Evolutionary conservation across 805 yeast genomes (phyloP).

Genomic region (Pichia insulana): DNA sequence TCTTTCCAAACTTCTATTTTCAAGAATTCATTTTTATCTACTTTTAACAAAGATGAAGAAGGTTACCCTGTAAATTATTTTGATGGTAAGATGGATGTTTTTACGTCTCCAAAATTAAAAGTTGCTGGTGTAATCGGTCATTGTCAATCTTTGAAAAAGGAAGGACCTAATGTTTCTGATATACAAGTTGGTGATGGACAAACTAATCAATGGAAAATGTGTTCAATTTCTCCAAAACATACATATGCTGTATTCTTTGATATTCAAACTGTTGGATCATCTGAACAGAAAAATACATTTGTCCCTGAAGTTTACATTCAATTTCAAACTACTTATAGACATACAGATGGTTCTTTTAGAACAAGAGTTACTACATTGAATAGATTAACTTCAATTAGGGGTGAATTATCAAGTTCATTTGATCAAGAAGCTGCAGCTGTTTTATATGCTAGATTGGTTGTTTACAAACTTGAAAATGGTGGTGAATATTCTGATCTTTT

Average conservation of each 20-base stretch:
- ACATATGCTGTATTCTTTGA: slow-evolving; percentile 88
- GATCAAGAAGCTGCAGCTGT: slow-evolving; percentile 99
- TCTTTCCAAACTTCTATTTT: slow-evolving; percentile 92
- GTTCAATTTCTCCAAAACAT: slow-evolving; percentile 78
- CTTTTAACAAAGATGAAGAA: slow-evolving; percentile 79
- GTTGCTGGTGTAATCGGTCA: slow-evolving; percentile 92
- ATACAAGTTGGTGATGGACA: slow-evolving; percentile 93
- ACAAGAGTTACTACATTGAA: slow-evolving; percentile 83
- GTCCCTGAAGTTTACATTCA: slow-evolving; percentile 42
- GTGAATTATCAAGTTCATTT: slow-evolving; percentile 54
- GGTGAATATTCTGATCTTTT: slow-evolving; percentile 66
- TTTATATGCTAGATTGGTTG: slow-evolving; percentile 82
- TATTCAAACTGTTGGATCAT: slow-evolving; percentile 44
- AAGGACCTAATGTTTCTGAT: slow-evolving; percentile 74
- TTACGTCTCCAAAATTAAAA: slow-evolving; percentile 80
- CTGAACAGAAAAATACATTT: slow-evolving; percentile 32
- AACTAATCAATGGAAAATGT: slow-evolving; percentile 79
- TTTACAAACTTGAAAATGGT: slow-evolving; percentile 82
- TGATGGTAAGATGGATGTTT: slow-evolving; percentile 80
- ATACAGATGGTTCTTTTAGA: slow-evolving; percentile 85
- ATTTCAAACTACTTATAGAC: slow-evolving; percentile 88
- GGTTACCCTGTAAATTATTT: slow-evolving; percentile 85
- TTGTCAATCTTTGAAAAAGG: slow-evolving; percentile 64
- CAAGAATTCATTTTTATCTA: slow-evolving; percentile 82
- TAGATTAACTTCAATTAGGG: slow-evolving; percentile 41